These are phyloP conservation scores for Globisporangium nunn DNA, from an alignment of 352 stramenopile genomes.

Conservation along the genomic window DNA sequence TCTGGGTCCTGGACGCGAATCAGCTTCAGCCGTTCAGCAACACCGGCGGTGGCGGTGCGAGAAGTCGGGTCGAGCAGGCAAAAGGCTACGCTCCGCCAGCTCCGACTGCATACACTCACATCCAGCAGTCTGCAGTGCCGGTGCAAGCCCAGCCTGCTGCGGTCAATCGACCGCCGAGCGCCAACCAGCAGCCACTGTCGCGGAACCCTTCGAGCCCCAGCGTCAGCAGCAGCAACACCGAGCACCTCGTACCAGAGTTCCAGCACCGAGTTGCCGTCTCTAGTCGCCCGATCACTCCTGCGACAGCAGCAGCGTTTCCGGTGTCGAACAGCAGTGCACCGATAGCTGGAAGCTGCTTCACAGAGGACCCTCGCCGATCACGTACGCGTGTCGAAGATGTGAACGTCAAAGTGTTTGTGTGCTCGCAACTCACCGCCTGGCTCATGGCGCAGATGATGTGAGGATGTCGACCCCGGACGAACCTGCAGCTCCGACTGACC, in stretches of 20 bases:
- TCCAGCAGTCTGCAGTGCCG: background rate
- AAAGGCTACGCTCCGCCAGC: conserved; percentile 8
- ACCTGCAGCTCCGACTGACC: background rate
- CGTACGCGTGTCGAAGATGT: conserved; percentile 1
- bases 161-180: background rate
- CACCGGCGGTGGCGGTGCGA: conserved; percentile 3
- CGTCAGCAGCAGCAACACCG: conserved; percentile 6
- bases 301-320: conserved; percentile 4
- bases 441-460: conserved; percentile 1
- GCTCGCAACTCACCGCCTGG: background rate
- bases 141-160: background rate
- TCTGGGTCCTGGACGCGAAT: conserved; percentile 73
- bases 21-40: conserved; percentile 59
- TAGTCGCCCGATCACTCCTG: conserved; percentile 23
- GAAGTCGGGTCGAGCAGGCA: conserved; percentile 7
- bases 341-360: conserved; percentile 1
- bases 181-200: background rate
- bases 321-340: conserved; percentile 1
- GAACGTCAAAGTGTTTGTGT: background rate
- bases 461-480: conserved; percentile 7
- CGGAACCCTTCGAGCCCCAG: background rate
- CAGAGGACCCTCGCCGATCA: conserved; percentile 16
- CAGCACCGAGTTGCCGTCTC: conserved; percentile 12
- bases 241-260: conserved; percentile 10
- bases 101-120: conserved; percentile 10